These are phyloP conservation scores for Echeveria elegans DNA, from an alignment of 164 flowering plant species.

Conservation along the genomic window DNA sequence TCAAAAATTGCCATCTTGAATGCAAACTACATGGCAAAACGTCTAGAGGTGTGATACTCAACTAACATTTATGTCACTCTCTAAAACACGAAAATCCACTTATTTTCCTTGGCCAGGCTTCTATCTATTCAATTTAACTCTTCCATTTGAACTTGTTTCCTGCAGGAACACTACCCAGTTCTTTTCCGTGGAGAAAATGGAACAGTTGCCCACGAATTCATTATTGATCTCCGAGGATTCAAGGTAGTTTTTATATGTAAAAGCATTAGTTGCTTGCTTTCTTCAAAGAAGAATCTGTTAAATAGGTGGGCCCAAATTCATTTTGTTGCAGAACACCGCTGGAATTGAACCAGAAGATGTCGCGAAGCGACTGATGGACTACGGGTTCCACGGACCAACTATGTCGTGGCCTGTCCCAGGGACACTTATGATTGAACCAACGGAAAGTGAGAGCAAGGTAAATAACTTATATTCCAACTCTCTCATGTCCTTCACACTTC, in stretches of 20 bases:
- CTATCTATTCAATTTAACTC: too few relatives aligned
- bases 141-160: not conserved
- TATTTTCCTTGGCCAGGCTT: too few relatives aligned
- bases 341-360: slow-evolving; percentile 97
- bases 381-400: slow-evolving; percentile 96
- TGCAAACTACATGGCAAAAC: too few relatives aligned
- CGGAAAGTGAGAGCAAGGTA: slow-evolving; percentile 99
- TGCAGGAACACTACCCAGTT: slow-evolving; percentile 75
- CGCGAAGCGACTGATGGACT: slow-evolving; percentile 96
- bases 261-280: not conserved
- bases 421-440: slow-evolving; percentile 97
- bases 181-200: slow-evolving; percentile 99
- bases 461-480: not conserved
- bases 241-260: slow-evolving; percentile 42
- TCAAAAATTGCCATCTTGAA: too few relatives aligned
- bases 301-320: not conserved
- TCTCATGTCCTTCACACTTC: not conserved
- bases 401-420: slow-evolving; percentile 99
- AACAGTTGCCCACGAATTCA: slow-evolving; percentile 94
- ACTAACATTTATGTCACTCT: too few relatives aligned
- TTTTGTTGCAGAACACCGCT: slow-evolving; percentile 60
- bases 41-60: too few relatives aligned
- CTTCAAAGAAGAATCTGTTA: not conserved
- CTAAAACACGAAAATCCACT: too few relatives aligned
- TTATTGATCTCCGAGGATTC: slow-evolving; percentile 83